Evolutionary conservation across 768 basidiomycete genomes (phyloP).

Genomic region (Dioszegia aurantiaca): DNA sequence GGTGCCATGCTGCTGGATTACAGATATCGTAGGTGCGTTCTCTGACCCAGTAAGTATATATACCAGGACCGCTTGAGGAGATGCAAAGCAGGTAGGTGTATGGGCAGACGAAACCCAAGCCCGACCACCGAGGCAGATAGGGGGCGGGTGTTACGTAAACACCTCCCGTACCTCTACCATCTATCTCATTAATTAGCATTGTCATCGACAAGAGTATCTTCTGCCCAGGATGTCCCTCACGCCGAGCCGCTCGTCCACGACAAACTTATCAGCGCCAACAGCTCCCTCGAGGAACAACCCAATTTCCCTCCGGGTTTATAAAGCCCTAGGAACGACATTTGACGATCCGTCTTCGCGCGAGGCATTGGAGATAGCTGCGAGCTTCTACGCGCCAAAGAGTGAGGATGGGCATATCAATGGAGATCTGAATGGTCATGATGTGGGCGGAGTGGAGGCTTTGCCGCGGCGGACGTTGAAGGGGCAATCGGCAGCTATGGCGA

Average conservation of each 20-base stretch:
- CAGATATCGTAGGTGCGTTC: too few species aligned
- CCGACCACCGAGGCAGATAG: too few species aligned
- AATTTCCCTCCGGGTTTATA: conserved; percentile 81
- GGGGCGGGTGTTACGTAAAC: too few species aligned
- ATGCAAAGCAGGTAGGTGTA: too few species aligned
- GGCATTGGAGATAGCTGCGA: conserved; percentile 76
- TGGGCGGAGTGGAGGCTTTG: conserved; percentile 14
- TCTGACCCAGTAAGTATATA: too few species aligned
- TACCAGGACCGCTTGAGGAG: too few species aligned
- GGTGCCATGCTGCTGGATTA: conserved; percentile 1
- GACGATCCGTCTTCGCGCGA: conserved; percentile 57
- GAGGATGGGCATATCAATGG: not conserved
- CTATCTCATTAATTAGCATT: not conserved
- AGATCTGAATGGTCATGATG: not conserved
- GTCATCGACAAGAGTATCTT: too few species aligned
- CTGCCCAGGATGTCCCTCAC: conserved; percentile 3
- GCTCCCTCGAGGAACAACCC: conserved; percentile 55
- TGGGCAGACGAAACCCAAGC: too few species aligned
- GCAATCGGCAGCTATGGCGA: conserved; percentile 63
- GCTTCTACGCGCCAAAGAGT: conserved; percentile 60
- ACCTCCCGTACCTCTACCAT: not conserved
- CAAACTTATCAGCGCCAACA: conserved; percentile 6
- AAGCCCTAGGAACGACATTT: conserved; percentile 70
- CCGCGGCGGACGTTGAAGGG: conserved; percentile 30
- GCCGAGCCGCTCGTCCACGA: conserved; percentile 5